Evolutionary conservation across 345 rosid genomes (phyloP).

Genomic region (Citrus australasica): DNA sequence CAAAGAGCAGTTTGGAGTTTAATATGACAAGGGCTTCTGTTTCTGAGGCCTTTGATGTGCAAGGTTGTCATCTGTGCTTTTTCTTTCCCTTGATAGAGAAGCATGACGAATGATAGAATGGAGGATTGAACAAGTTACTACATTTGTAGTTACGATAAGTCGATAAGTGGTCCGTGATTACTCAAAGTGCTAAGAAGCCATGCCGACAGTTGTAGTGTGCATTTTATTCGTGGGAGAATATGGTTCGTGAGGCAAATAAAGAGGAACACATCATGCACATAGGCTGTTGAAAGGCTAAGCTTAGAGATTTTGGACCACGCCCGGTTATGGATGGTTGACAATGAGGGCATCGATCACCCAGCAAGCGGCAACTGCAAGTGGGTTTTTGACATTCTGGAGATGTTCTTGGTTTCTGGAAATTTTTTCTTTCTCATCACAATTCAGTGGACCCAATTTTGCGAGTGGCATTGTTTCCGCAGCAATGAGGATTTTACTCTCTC

Average conservation of each 20-base stretch:
- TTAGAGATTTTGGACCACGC: background rate
- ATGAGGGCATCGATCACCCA: background rate
- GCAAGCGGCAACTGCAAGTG: background rate
- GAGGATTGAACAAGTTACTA: background rate
- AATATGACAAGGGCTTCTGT: background rate
- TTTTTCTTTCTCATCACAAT: too few species aligned
- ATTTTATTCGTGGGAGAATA: background rate
- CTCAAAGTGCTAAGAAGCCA: background rate
- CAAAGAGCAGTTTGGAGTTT: background rate
- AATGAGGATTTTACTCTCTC: too few species aligned
- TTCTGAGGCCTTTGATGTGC: background rate
- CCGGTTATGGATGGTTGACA: background rate
- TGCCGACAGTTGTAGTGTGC: background rate
- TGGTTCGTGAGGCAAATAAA: background rate
- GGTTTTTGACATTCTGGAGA: background rate
- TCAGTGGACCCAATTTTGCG: too few species aligned
- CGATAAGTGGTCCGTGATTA: background rate
- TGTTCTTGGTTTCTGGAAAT: too few species aligned
- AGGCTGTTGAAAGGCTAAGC: background rate
- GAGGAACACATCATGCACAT: background rate
- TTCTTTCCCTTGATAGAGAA: background rate
- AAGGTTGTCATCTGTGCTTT: background rate
- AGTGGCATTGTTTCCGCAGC: too few species aligned
- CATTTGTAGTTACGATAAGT: background rate
- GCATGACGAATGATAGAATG: background rate